Base-by-base conservation (phyloP, 2,329 filamentous ascomycete genomes). In the Clarireedia homoeocarpa region DNA sequence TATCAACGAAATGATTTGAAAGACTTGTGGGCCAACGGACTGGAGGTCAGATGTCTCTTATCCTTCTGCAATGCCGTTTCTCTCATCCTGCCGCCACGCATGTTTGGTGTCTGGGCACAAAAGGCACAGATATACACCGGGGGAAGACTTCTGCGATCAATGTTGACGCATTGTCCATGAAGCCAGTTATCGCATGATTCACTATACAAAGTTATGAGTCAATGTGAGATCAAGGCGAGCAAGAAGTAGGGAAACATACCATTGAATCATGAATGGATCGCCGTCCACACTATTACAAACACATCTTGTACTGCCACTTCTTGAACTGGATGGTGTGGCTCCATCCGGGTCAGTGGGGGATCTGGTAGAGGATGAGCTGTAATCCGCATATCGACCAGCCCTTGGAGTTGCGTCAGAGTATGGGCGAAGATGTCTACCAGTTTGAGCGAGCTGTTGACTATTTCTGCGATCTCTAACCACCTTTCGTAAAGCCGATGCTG, bases 121-220 rank as follows among this genome's bases (percentile, higher is more conserved):
- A 81, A 85, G 1, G 78, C 76, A 65, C 83, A 86, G 38, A 85
- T 80, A 62, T 85, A 86, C 5, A 85, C 79, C 12, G 75, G 74
- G 5, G 82, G 80, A 62, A 81, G 75, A n/a, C 75, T 64, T 56
- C 77, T 74, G 48, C 75, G 75, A 47, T 76, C 78, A 59, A 85
- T 79, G 59, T 82, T 81, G 63, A 84, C 75, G 66, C 83, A 86
- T 56, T 74, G 75, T n/a, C 79, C 81, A 65, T 86, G 83, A 30
- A 85, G 77, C 76, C 78, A 83, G 73, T 83, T 78, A 63, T 85
- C 82, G 66, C 83, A 86, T 24, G 80, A 82, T 70, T 84, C 78
- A 64, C 53, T 55, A 14, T 82, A 85, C 62, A 17, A 51, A 48
- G 59, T 54, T 62, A 61, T 66, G 53, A 61, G 54, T n/a, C 36